A percentile compares a stretch with the other conserved stretches of the same genome.
phyloP scores from a whole-genome alignment of 2,329 filamentous ascomycete species.

The Emmonsia crescens region DNA sequence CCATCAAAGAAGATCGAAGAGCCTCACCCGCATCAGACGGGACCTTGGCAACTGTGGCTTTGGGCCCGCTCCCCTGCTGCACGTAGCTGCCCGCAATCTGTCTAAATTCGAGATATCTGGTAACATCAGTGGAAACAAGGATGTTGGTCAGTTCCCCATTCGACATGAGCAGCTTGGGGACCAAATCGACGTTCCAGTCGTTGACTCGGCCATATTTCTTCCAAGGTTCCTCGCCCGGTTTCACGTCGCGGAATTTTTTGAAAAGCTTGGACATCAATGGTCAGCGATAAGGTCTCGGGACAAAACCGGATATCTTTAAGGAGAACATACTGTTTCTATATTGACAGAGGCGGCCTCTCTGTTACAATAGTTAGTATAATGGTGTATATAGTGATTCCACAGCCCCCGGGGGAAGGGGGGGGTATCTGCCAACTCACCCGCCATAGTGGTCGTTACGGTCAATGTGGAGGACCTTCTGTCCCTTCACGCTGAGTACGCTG shows the following conservation, averaged over 20 bases:
- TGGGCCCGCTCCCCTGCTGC: constrained; percentile 71
- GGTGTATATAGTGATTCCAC: constrained; percentile 11
- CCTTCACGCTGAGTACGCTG: constrained; percentile 93
- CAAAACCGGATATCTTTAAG: neutral
- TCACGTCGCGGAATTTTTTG: constrained; percentile 86
- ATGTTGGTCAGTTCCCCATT: constrained; percentile 98
- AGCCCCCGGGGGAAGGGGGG: no score
- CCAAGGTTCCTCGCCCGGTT: constrained; percentile 78
- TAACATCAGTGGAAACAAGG: constrained; percentile 88
- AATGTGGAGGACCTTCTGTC: constrained; percentile 98
- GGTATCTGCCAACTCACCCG: constrained; percentile 53
- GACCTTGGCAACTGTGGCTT: constrained; percentile 92
- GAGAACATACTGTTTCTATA: constrained; percentile 66
- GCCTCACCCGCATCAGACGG: constrained; percentile 87
- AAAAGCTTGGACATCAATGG: constrained; percentile 55
- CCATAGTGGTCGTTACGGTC: constrained; percentile 98
- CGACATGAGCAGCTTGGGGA: constrained; percentile 97
- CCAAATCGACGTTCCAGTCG: constrained; percentile 99
- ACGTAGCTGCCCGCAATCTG: constrained; percentile 94
- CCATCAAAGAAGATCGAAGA: constrained; percentile 87
- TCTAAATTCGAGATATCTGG: constrained; percentile 81
- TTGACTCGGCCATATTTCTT: constrained; percentile 93
- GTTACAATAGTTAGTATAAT: constrained; percentile 14
- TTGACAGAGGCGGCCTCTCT: constrained; percentile 95
- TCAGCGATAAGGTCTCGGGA: constrained; percentile 20